phyloP scores from a whole-genome alignment of 768 basidiomycete species.

The Dentipellis fragilis region DNA sequence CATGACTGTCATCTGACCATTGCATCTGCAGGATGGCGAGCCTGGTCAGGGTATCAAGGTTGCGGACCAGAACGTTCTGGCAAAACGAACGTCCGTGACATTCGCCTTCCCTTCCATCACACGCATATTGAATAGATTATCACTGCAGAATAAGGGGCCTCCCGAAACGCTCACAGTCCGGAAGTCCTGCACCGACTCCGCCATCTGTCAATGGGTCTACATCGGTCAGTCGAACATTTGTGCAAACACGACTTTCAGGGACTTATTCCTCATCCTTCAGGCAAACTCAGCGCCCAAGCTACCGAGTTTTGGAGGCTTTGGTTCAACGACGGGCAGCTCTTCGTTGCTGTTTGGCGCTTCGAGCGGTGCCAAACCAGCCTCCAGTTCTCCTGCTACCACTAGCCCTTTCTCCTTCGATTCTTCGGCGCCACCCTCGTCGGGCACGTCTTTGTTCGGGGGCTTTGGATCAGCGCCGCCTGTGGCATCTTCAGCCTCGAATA shows the following conservation, averaged over 20 bases:
- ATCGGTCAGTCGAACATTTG: too few species aligned
- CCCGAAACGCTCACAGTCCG: slow-evolving; percentile 33
- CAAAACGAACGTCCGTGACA: slow-evolving; percentile 42
- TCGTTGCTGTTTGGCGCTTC: neutral
- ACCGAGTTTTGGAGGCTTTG: neutral
- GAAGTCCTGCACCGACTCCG: slow-evolving; percentile 7
- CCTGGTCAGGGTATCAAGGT: slow-evolving; percentile 34
- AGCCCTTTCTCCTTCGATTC: slow-evolving; percentile 25
- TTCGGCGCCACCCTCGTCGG: slow-evolving; percentile 35
- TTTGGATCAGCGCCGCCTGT: slow-evolving; percentile 4
- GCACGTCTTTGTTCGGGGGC: neutral
- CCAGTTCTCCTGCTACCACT: neutral
- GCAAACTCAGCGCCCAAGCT: neutral
- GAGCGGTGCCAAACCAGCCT: neutral
- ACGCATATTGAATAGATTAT: neutral
- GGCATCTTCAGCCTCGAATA: slow-evolving; percentile 14
- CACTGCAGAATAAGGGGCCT: slow-evolving; percentile 49
- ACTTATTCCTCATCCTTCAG: neutral
- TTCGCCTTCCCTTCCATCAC: neutral
- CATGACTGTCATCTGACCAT: neutral
- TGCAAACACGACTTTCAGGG: too few species aligned
- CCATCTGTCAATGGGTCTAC: neutral
- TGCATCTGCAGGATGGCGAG: slow-evolving; percentile 29
- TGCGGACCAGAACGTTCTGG: slow-evolving; percentile 49
- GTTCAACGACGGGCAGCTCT: neutral